Conservation (phyloP, 192 early-diverging fungal species). For the Neocallimastix lanati region DNA sequence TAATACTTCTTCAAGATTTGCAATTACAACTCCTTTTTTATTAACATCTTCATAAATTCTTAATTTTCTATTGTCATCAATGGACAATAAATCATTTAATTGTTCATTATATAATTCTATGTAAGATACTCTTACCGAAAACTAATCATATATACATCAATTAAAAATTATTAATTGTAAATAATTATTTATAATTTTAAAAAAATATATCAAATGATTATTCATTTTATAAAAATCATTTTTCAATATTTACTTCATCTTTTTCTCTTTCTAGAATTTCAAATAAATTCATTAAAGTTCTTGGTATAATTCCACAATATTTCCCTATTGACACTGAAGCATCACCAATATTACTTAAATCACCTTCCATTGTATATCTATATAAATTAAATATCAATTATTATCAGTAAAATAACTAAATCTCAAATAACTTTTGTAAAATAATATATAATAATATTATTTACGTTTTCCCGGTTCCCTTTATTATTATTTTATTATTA, state of each 20-base stretch:
- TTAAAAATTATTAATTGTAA: no score
- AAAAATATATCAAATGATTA: no score
- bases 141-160: no score
- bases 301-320: constrained; percentile 63
- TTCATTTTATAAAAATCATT: no score
- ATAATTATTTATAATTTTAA: no score
- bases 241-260: constrained; percentile 17
- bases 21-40: constrained; percentile 53
- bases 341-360: constrained; percentile 24
- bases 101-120: constrained; percentile 95
- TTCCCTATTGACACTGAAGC: constrained; percentile 13
- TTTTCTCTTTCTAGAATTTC: constrained; percentile 41
- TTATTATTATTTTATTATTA: constrained; percentile 28
- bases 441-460: no score
- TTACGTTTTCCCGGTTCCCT: constrained; percentile 85
- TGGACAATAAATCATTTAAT: constrained; percentile 67
- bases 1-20: constrained; percentile 62
- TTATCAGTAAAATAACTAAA: no score
- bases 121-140: constrained; percentile 52
- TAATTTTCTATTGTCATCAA: constrained; percentile 30
- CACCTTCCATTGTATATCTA: constrained; percentile 82
- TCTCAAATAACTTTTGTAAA: no score
- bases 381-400: no score
- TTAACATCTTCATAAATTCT: constrained; percentile 53
- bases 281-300: constrained; percentile 66